A percentile compares a stretch with the other conserved stretches of the same genome.
Evolutionary conservation across 176 grass and related monocot species (phyloP).

Genomic region (Cocos nucifera): DNA sequence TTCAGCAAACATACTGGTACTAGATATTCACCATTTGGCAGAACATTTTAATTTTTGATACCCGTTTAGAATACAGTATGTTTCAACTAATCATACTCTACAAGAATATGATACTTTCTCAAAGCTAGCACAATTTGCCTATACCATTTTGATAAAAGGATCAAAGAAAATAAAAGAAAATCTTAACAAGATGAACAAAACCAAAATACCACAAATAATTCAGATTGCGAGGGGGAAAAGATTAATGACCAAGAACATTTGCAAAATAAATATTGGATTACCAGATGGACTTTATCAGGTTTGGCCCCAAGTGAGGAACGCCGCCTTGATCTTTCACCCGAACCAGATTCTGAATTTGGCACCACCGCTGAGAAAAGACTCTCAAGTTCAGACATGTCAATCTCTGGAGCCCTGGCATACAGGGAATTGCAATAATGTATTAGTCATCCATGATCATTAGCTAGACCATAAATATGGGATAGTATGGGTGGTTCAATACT

Average conservation of each 20-base stretch:
- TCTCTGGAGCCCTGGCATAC: slow-evolving; percentile 65
- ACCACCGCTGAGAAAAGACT: slow-evolving; percentile 75
- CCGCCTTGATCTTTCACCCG: slow-evolving; percentile 26
- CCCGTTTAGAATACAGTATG: too few relatives aligned
- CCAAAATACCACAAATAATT: too few relatives aligned
- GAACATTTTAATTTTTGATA: too few relatives aligned
- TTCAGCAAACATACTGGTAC: too few relatives aligned
- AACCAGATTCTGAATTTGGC: slow-evolving; percentile 40
- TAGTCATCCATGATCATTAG: slow-evolving; percentile 7
- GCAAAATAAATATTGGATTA: slow-evolving; percentile 14
- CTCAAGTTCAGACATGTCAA: slow-evolving; percentile 85
- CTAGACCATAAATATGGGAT: not conserved
- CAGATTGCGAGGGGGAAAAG: not conserved
- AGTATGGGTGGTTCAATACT: slow-evolving; percentile 17
- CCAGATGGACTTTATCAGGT: slow-evolving; percentile 73
- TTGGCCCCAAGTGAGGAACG: slow-evolving; percentile 40
- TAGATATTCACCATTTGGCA: too few relatives aligned
- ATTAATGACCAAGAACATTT: not conserved
- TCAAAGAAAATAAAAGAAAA: too few relatives aligned
- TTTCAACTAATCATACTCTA: too few relatives aligned
- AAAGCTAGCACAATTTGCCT: too few relatives aligned
- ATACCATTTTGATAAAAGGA: too few relatives aligned
- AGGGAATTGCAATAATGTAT: slow-evolving; percentile 21
- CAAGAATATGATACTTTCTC: too few relatives aligned
- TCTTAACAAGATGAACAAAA: too few relatives aligned